Evolutionary conservation across 495 filamentous ascomycete genomes (phyloP).

Genomic region (Evansstolkia leycettana): DNA sequence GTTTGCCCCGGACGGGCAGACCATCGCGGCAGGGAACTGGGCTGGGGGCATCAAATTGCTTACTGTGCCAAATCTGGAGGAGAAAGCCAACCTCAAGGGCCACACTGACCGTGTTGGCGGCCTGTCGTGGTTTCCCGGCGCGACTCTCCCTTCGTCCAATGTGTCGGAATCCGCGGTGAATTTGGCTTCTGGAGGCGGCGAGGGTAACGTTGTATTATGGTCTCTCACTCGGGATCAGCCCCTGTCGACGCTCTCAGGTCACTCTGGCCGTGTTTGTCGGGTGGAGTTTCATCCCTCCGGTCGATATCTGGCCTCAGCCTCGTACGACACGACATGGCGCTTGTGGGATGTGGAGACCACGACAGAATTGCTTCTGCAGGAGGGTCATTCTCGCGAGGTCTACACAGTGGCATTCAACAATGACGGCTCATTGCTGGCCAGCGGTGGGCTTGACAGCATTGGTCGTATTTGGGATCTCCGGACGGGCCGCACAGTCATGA

Average conservation of each 20-base stretch:
- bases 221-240: constrained; percentile 74
- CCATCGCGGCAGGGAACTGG: constrained; percentile 85
- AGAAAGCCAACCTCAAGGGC: constrained; percentile 59
- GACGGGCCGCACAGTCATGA: constrained; percentile 89
- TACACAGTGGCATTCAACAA: constrained; percentile 79
- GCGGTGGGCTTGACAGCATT: constrained; percentile 84
- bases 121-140: constrained; percentile 75
- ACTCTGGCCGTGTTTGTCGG: constrained; percentile 76
- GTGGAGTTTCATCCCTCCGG: constrained; percentile 94
- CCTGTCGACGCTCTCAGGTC: constrained; percentile 70
- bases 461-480: constrained; percentile 95
- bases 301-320: constrained; percentile 80
- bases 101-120: constrained; percentile 84
- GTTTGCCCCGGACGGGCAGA: constrained; percentile 76
- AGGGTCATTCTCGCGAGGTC: constrained; percentile 88
- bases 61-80: constrained; percentile 68
- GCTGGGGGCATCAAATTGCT: constrained; percentile 77
- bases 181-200: constrained; percentile 81
- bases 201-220: constrained; percentile 86
- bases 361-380: constrained; percentile 77
- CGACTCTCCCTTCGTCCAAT: constrained; percentile 56
- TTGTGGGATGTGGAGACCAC: constrained; percentile 87
- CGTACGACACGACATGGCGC: constrained; percentile 93
- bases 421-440: constrained; percentile 83
- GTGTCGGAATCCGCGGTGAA: constrained; percentile 68